These are phyloP conservation scores for Ilex aquifolium DNA, from an alignment of 257 asterid genomes.

Conservation along the genomic window DNA sequence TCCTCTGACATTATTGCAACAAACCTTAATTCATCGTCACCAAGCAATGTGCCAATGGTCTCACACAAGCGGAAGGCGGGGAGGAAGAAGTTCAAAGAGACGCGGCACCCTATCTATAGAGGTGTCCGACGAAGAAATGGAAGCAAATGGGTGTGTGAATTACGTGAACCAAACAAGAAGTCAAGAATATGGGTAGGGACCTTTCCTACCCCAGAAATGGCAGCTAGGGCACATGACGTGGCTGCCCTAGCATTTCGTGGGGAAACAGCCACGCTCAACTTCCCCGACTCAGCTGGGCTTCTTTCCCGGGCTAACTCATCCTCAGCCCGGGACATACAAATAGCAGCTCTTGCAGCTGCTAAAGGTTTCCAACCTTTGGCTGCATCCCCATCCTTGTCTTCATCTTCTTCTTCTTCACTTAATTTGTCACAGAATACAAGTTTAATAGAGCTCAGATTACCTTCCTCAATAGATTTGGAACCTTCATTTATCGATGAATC, in stretches of 20 bases:
- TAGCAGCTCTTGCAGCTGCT: slow-evolving; percentile 27
- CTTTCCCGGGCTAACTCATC: slow-evolving; percentile 25
- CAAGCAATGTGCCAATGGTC: no score
- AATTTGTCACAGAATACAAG: no score
- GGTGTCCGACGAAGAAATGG: background rate
- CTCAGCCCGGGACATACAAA: slow-evolving; percentile 30
- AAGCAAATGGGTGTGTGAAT: slow-evolving; percentile 1
- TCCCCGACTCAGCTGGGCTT: slow-evolving; percentile 18
- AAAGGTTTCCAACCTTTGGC: slow-evolving; percentile 10
- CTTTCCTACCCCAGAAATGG: background rate
- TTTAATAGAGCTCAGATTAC: background rate
- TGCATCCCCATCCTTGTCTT: background rate
- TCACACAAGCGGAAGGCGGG: background rate
- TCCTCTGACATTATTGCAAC: no score
- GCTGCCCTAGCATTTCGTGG: slow-evolving; percentile 38
- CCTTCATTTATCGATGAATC: no score
- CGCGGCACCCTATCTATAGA: background rate
- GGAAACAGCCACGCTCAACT: slow-evolving; percentile 23
- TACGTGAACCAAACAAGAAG: background rate
- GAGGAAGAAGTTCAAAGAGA: slow-evolving; percentile 1
- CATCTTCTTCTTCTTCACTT: background rate
- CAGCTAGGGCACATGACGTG: slow-evolving; percentile 1
- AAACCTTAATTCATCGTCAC: no score
- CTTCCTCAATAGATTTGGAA: background rate
- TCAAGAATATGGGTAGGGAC: slow-evolving; percentile 3